phyloP scores from a whole-genome alignment of 2,329 filamentous ascomycete genomes.

The Hawksworthiomyces lignivorus region DNA sequence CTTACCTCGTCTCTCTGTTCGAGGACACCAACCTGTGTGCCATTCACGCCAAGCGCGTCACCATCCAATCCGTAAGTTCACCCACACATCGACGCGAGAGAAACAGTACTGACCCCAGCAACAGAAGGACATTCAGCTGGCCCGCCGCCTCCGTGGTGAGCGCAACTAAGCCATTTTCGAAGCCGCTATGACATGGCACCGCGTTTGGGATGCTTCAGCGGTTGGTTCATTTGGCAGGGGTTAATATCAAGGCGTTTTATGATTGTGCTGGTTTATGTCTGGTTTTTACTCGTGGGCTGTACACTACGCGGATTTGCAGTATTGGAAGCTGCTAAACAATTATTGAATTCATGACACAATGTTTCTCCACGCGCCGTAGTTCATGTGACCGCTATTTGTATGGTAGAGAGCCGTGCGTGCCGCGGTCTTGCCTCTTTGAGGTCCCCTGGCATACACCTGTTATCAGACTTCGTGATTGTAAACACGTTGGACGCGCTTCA shows the following conservation, averaged over 20 bases:
- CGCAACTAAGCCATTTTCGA: conserved; percentile 82
- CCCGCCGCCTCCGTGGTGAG: conserved; percentile 89
- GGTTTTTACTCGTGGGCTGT: conserved; percentile 31
- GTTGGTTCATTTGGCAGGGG: conserved; percentile 20
- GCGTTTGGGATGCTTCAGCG: conserved; percentile 33
- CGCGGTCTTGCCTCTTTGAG: too few species aligned
- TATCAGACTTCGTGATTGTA: too few species aligned
- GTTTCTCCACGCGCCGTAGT: too few species aligned
- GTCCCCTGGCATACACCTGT: too few species aligned
- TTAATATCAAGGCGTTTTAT: conserved; percentile 36
- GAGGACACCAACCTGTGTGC: conserved; percentile 98
- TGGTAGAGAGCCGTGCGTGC: too few species aligned
- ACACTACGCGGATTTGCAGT: conserved; percentile 29
- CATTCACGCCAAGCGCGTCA: conserved; percentile 99
- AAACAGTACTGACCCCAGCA: conserved; percentile 26
- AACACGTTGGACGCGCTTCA: too few species aligned
- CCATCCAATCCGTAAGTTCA: conserved; percentile 65
- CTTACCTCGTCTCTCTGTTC: conserved; percentile 95
- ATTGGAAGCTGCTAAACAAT: conserved; percentile 11
- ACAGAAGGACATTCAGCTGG: conserved; percentile 90
- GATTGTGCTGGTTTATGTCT: conserved; percentile 30
- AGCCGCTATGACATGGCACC: too few species aligned
- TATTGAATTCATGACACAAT: conserved; percentile 16
- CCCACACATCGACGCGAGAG: background rate
- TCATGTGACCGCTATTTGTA: too few species aligned